Conservation (phyloP, 2,329 filamentous ascomycete genomes). For the Trichoderma hamatum region DNA sequence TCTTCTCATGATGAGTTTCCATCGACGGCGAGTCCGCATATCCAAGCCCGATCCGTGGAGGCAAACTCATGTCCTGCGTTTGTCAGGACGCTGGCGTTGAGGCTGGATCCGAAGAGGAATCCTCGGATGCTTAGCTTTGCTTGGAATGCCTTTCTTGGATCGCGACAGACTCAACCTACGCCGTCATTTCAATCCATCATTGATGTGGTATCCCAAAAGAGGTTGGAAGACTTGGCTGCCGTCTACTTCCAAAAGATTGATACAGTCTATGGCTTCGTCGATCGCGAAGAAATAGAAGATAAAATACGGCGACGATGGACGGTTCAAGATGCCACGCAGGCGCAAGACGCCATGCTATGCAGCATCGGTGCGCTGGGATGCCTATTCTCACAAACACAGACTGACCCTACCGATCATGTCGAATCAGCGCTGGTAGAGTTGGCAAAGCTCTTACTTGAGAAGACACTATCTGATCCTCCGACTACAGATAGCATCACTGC, state of each 20-base stretch:
- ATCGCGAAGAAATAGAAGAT: neutral
- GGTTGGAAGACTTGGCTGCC: neutral
- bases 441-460: neutral
- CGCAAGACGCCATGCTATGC: neutral
- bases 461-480: neutral
- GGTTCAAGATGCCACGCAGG: neutral
- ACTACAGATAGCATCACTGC: slow-evolving; percentile 1
- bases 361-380: slow-evolving; percentile 2
- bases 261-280: slow-evolving; percentile 5
- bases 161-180: neutral
- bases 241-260: neutral
- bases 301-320: neutral
- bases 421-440: slow-evolving; percentile 6
- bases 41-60: slow-evolving; percentile 13
- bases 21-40: neutral
- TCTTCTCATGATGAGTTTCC: neutral
- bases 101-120: slow-evolving; percentile 14
- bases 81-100: neutral
- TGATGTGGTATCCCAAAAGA: neutral
- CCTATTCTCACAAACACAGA: neutral
- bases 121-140: slow-evolving; percentile 11
- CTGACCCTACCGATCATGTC: neutral
- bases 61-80: slow-evolving; percentile 17
- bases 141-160: slow-evolving; percentile 19
- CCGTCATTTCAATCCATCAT: neutral